Evolutionary conservation across 2,329 filamentous ascomycete species (phyloP).

Genomic region (Paracoccidioides brasiliensis): DNA sequence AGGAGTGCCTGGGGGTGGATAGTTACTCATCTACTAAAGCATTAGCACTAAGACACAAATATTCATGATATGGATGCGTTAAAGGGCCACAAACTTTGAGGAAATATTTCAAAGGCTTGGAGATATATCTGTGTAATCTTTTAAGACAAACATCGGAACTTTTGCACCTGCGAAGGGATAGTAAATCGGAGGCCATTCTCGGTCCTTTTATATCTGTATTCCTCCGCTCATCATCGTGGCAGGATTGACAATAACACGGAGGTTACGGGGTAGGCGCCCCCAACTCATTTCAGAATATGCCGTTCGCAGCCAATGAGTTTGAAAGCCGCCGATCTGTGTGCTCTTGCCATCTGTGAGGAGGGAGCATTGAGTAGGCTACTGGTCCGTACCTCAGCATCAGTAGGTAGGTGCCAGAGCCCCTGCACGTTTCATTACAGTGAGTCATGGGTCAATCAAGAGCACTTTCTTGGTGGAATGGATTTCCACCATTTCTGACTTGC

Average conservation of each 20-base stretch:
- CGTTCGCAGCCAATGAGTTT: too few relatives aligned
- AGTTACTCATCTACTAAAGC: not conserved
- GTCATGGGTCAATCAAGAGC: not conserved
- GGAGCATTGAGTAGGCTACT: too few relatives aligned
- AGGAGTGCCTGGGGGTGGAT: conserved; percentile 1
- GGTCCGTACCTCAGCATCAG: too few relatives aligned
- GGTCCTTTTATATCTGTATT: not conserved
- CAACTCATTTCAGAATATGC: not conserved
- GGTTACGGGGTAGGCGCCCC: not conserved
- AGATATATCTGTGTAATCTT: not conserved
- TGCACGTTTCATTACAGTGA: not conserved
- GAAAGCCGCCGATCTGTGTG: too few relatives aligned
- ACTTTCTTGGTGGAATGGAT: not conserved
- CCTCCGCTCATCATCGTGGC: conserved; percentile 1
- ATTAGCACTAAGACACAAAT: not conserved
- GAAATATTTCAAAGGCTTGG: not conserved
- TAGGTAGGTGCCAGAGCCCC: not conserved
- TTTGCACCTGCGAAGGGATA: not conserved
- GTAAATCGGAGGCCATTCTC: not conserved
- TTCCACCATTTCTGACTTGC: too few relatives aligned
- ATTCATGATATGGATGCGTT: not conserved
- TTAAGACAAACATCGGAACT: not conserved
- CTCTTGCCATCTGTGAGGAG: too few relatives aligned
- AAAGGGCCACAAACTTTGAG: not conserved
- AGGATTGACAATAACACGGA: not conserved